phyloP scores from a whole-genome alignment of 2,329 filamentous ascomycete genomes.

The Talaromyces sp. region DNA sequence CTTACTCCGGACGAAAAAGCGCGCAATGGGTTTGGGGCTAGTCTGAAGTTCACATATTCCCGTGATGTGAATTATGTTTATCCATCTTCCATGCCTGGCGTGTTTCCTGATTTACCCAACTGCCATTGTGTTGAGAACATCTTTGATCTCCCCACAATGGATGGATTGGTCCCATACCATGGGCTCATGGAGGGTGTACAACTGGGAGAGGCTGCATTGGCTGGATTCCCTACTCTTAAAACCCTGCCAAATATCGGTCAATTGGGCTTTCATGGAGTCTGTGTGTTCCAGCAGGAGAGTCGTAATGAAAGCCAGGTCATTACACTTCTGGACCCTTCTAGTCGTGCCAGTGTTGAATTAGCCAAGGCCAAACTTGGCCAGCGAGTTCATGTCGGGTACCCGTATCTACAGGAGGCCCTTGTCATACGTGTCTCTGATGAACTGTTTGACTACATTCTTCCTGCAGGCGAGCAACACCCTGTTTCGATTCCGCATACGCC shows the following conservation, averaged over 20 bases:
- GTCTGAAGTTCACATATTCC: slow-evolving; percentile 89
- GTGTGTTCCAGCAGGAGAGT: slow-evolving; percentile 93
- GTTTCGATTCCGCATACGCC: slow-evolving; percentile 71
- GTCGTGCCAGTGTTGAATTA: slow-evolving; percentile 67
- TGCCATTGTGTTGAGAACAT: slow-evolving; percentile 96
- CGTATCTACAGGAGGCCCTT: slow-evolving; percentile 92
- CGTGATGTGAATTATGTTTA: slow-evolving; percentile 77
- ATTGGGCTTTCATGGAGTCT: slow-evolving; percentile 85
- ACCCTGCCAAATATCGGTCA: slow-evolving; percentile 81
- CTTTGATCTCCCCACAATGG: slow-evolving; percentile 89
- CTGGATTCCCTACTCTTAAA: slow-evolving; percentile 89
- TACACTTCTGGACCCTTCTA: slow-evolving; percentile 75
- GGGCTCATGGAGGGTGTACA: slow-evolving; percentile 84
- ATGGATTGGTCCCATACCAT: slow-evolving; percentile 81
- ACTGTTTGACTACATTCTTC: slow-evolving; percentile 81
- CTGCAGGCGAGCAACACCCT: slow-evolving; percentile 66
- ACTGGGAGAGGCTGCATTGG: slow-evolving; percentile 78
- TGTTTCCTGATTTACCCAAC: slow-evolving; percentile 84
- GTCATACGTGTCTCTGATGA: slow-evolving; percentile 89
- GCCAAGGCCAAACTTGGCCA: slow-evolving; percentile 82
- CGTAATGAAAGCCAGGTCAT: slow-evolving; percentile 96
- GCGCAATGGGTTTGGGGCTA: slow-evolving; percentile 88
- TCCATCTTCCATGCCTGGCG: slow-evolving; percentile 80
- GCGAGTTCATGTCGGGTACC: slow-evolving; percentile 88
- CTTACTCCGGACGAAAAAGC: slow-evolving; percentile 77